Evolutionary conservation across 176 grass and related monocot species (phyloP), one percentile per base, ranked within the genome.

Genomic region (Oryza nivara): DNA sequence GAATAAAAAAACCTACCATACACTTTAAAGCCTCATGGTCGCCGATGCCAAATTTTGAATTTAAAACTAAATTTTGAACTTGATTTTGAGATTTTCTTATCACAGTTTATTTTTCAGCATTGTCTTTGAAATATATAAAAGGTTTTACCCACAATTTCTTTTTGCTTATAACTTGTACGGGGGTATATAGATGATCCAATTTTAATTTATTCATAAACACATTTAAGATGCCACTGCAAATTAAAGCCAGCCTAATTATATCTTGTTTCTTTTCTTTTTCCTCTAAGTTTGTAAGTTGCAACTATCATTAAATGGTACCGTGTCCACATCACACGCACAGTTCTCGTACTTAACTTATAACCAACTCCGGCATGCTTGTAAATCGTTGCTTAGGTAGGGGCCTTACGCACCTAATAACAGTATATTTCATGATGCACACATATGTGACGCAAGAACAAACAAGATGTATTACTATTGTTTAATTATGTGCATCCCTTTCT

Each of bases 401-500:
- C 22, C 20, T 84, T 75, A 41, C 11, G 60, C 52, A 11, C 52
- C 6, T 13, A 9, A 34, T 22, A n/a, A 35, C 9, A 35, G 1
- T 69, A 52, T 63, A 15, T 23, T 63, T 23, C 58, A 20, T 19
- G 52, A 52, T 52, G 54, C 54, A 58, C 54, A 28, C 28, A 58
- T 3, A 22, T 68, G 26, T 80, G 68, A 73, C 79, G 68, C 30
- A 74, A 43, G 58, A 86, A 73, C 58, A 69, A 73, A 30, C 68
- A 49, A 23, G 19, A 80, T 20, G 13, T 16, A 22, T 9, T 1
- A 30, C 9, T 46, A 52, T 54, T 70, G 40, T 71, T 71, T 44
- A 71, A 63, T 11, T 72, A 46, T 28, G 26, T 40, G 68, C 14
- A 26, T 49, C 68, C 40, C 65, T 72, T 73, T 41, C 65, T 51